A percentile compares a stretch with the other conserved stretches of the same genome.
phyloP scores from a whole-genome alignment of 2,329 filamentous ascomycete genomes.

The Fusarium aywerte region DNA sequence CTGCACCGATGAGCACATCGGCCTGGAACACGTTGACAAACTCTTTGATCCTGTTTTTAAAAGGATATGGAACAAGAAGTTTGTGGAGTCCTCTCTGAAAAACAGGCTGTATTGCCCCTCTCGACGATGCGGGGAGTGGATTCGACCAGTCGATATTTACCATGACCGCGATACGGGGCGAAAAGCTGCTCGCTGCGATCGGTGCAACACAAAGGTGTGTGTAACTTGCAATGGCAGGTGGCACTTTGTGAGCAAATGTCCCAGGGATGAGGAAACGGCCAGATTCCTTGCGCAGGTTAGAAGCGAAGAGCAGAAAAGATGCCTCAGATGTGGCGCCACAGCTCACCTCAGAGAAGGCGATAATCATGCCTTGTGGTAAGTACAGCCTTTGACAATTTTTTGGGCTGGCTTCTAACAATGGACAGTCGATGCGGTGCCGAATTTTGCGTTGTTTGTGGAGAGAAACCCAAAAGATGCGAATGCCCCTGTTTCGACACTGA shows the following conservation, averaged over 20 bases:
- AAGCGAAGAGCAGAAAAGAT: slow-evolving; percentile 78
- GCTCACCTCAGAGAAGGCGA: slow-evolving; percentile 85
- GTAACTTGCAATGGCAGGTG: slow-evolving; percentile 77
- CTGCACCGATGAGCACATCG: slow-evolving; percentile 78
- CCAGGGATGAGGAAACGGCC: slow-evolving; percentile 74
- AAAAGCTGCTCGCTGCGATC: slow-evolving; percentile 74
- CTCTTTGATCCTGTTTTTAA: slow-evolving; percentile 82
- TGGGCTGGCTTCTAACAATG: slow-evolving; percentile 21
- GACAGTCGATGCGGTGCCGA: slow-evolving; percentile 78
- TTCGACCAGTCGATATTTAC: slow-evolving; percentile 76
- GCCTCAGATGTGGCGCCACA: slow-evolving; percentile 76
- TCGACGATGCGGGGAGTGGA: slow-evolving; percentile 80
- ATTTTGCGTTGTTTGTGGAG: slow-evolving; percentile 88
- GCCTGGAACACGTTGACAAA: slow-evolving; percentile 78
- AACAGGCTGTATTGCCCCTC: slow-evolving; percentile 83
- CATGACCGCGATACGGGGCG: slow-evolving; percentile 66
- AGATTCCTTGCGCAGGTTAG: slow-evolving; percentile 72
- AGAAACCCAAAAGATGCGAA: slow-evolving; percentile 84
- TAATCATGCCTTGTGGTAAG: slow-evolving; percentile 89
- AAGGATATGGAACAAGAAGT: slow-evolving; percentile 82
- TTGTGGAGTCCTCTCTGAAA: slow-evolving; percentile 76
- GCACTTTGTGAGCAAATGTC: slow-evolving; percentile 76
- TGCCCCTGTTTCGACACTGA: slow-evolving; percentile 83
- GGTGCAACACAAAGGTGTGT: slow-evolving; percentile 81
- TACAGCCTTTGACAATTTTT: background rate